Base-by-base conservation (phyloP, 2,329 filamentous ascomycete genomes). In the Lachnellula willkommii region DNA sequence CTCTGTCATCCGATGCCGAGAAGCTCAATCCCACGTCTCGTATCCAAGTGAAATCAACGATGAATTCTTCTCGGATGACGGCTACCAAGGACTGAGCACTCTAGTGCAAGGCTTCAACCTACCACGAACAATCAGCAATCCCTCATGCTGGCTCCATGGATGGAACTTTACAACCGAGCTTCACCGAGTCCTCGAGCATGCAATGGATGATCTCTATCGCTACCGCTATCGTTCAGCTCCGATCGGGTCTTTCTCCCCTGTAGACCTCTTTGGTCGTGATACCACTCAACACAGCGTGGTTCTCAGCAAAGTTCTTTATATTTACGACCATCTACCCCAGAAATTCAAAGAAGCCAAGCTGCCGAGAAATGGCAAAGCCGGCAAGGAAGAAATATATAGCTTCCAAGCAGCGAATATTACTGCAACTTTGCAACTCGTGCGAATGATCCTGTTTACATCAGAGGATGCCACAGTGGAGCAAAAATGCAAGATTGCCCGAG, bases 111-210 rank as follows among this genome's bases (percentile, higher is more conserved):
- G 5, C 47, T 17, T 51, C 28, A 28, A 9, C 17, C 28, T 20
- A 22, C 36, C 36, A 17, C 22, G 42, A 32, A 49, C 35, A 5
- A n/a, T 28, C n/a, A 56, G 55, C n/a, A 55, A 66, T 35, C 56
- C 60, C 53, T 65, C 60, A 22, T 71, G 70, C 55, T 83, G 80
- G 80, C 67, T 83, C 7, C 72, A 73, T 43, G 80, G 80, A 17
- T 82, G 78, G 78, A 83, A 82, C 65, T 81, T 81, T 56, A 78
- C 75, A 6, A 81, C 78, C 0, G 79, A 82, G 61, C 67, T 83
- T 0, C 83, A 82, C 61, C 75, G 79, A 5, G 72, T 82, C 8
- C 67, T 83, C 15, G 80, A 83, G 61, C 78, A 83, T 59, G 75
- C 74, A 6, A 59, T 64, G 36, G 55, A 59, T 47, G 53, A 61